Conservation (phyloP, 768 basidiomycete genomes). For the Lentinula sp. region DNA sequence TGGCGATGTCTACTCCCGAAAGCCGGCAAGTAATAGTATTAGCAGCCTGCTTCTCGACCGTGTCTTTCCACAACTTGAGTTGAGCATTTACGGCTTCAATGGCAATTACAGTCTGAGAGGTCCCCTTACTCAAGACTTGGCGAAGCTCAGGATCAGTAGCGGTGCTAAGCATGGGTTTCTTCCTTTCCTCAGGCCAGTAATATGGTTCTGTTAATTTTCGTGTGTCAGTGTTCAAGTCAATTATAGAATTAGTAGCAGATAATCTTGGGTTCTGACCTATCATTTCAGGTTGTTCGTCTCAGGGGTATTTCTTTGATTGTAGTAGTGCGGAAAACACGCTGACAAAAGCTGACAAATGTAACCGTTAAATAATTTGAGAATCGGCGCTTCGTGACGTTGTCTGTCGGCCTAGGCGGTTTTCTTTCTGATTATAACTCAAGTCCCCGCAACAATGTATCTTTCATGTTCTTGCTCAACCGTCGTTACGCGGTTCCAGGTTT, state of each 20-base stretch:
- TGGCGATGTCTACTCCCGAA: neutral
- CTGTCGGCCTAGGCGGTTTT: too few relatives aligned
- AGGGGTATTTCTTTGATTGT: too few relatives aligned
- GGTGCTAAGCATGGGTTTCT: conserved; percentile 2
- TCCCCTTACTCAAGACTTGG: neutral
- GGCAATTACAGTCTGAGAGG: neutral
- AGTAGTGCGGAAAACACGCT: too few relatives aligned
- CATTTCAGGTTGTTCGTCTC: too few relatives aligned
- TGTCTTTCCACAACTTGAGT: neutral
- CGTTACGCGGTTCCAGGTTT: neutral
- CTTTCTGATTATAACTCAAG: too few relatives aligned
- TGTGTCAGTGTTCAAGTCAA: neutral
- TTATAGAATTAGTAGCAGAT: neutral
- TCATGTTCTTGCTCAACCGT: neutral
- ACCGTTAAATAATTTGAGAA: too few relatives aligned
- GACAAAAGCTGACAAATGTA: too few relatives aligned
- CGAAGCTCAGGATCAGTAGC: neutral
- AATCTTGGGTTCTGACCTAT: too few relatives aligned
- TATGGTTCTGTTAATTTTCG: neutral
- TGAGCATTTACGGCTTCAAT: neutral
- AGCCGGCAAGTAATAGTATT: neutral
- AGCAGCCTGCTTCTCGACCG: neutral
- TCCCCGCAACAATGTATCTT: too few relatives aligned
- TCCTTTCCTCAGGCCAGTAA: conserved; percentile 3
- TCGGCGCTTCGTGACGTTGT: too few relatives aligned